These are phyloP conservation scores for Trichoderma sp. DNA, from an alignment of 2,329 filamentous ascomycete genomes.

Conservation along the genomic window DNA sequence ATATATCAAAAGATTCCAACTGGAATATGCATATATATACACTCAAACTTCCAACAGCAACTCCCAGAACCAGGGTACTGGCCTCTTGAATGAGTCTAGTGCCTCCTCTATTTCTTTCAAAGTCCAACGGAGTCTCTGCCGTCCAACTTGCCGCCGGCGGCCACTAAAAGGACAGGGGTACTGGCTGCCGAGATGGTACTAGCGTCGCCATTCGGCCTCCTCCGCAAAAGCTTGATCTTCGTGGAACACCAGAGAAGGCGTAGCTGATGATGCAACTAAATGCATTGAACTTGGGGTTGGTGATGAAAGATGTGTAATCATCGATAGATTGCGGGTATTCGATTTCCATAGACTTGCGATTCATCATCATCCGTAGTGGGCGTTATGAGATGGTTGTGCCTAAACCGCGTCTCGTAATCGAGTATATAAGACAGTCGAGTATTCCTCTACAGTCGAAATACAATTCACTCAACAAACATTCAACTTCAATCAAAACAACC, in stretches of 20 bases:
- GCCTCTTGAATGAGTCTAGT: conserved; percentile 12
- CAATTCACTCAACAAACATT: not conserved
- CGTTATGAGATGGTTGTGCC: not conserved
- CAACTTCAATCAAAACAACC: not conserved
- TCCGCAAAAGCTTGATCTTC: not conserved
- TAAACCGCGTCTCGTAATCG: not conserved
- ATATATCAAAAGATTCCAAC: not conserved
- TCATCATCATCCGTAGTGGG: not conserved
- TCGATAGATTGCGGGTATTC: not conserved
- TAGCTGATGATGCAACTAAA: not conserved
- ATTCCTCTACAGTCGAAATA: not conserved
- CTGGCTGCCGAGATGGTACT: not conserved
- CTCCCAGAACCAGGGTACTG: conserved; percentile 6
- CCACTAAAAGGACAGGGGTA: conserved; percentile 16
- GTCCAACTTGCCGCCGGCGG: not conserved
- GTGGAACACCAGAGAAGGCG: not conserved
- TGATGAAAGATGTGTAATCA: conserved; percentile 1
- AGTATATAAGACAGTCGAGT: conserved; percentile 7
- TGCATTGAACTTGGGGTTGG: not conserved
- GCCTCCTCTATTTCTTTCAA: not conserved
- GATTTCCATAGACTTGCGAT: not conserved
- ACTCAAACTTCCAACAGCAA: not conserved
- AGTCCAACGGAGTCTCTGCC: not conserved
- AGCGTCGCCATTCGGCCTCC: not conserved
- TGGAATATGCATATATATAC: not conserved